Evolutionary conservation across 2,329 filamentous ascomycete species (phyloP).

Genomic region (Parasarocladium wereldwijsianum): DNA sequence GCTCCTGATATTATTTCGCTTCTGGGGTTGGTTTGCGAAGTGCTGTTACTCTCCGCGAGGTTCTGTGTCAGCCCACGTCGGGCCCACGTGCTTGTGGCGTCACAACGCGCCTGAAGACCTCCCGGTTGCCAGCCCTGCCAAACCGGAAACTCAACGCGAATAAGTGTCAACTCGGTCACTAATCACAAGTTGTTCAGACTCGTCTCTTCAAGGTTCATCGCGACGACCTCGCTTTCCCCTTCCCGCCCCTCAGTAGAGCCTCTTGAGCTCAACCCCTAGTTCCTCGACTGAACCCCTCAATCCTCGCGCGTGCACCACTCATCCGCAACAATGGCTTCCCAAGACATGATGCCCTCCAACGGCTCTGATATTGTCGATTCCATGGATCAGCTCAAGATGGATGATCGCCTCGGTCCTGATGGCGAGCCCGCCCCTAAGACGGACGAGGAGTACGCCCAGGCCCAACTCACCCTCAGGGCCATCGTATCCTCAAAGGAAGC

Average conservation of each 20-base stretch:
- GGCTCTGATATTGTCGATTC: slow-evolving; percentile 46
- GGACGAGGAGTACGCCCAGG: slow-evolving; percentile 89
- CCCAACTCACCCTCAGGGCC: slow-evolving; percentile 84
- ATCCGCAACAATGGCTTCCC: slow-evolving; percentile 42
- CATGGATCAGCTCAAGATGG: slow-evolving; percentile 52
- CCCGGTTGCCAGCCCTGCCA: no score
- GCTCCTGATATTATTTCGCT: no score
- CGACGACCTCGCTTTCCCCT: not conserved
- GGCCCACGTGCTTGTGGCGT: no score
- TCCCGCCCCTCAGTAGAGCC: slow-evolving; percentile 3
- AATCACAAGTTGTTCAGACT: not conserved
- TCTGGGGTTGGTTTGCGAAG: no score
- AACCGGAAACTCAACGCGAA: no score
- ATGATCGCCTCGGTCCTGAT: slow-evolving; percentile 54
- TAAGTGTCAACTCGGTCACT: no score
- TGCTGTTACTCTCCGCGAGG: no score
- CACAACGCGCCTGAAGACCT: no score
- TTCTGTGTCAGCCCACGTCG: no score
- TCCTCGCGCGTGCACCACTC: slow-evolving; percentile 3
- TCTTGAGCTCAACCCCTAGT: not conserved
- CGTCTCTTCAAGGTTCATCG: not conserved
- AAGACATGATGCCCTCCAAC: slow-evolving; percentile 41
- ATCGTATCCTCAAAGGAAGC: slow-evolving; percentile 99
- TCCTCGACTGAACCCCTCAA: not conserved
- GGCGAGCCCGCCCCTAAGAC: slow-evolving; percentile 75